Conservation (phyloP, 352 stramenopile species). For the Thraustotheca clavata region DNA sequence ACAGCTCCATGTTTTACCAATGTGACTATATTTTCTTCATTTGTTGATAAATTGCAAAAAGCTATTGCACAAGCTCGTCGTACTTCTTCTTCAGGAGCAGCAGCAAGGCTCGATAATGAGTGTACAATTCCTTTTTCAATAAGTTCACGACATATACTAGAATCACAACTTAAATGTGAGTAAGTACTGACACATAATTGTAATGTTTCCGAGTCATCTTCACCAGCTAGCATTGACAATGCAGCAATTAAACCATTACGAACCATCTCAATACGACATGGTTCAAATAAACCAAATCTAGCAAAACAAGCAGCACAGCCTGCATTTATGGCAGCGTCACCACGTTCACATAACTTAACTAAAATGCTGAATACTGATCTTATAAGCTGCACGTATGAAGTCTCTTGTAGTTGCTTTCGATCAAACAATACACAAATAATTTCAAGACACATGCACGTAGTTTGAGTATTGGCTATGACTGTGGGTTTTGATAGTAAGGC, state of each 20-base stretch:
- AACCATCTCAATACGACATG: slow-evolving; percentile 45
- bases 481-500: slow-evolving; percentile 29
- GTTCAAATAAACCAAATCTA: slow-evolving; percentile 47
- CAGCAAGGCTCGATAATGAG: slow-evolving; percentile 52
- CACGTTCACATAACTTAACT: slow-evolving; percentile 32
- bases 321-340: slow-evolving; percentile 26
- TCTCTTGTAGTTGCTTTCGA: slow-evolving; percentile 31
- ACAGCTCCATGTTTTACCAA: slow-evolving; percentile 85
- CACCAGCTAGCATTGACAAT: slow-evolving; percentile 40
- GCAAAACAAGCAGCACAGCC: slow-evolving; percentile 57
- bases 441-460: slow-evolving; percentile 47
- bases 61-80: slow-evolving; percentile 77
- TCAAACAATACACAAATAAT: slow-evolving; percentile 60
- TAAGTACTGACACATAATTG: slow-evolving; percentile 60
- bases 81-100: slow-evolving; percentile 58
- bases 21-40: slow-evolving; percentile 80
- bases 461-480: not conserved
- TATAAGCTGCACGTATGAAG: slow-evolving; percentile 35
- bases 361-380: slow-evolving; percentile 37
- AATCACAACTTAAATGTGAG: slow-evolving; percentile 42
- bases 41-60: slow-evolving; percentile 89
- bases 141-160: slow-evolving; percentile 36
- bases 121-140: slow-evolving; percentile 58
- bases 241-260: slow-evolving; percentile 38
- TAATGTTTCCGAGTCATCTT: slow-evolving; percentile 43